phyloP scores from a whole-genome alignment of 805 yeast genomes.

The Metschnikowia sp. region DNA sequence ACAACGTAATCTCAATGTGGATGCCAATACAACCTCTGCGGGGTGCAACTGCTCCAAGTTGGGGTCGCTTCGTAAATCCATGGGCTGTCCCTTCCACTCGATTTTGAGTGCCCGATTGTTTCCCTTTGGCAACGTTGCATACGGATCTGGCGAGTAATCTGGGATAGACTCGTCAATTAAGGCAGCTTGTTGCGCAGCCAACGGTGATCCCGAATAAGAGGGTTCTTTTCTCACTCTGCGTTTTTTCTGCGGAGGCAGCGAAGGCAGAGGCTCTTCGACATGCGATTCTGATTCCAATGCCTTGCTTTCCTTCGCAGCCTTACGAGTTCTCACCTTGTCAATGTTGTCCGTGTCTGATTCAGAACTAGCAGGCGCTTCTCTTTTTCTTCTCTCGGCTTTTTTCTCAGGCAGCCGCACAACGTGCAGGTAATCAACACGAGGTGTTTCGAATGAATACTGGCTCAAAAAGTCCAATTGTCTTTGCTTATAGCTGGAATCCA shows the following conservation, averaged over 20 bases:
- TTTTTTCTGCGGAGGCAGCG: conserved; percentile 37
- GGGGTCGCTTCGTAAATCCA: conserved; percentile 83
- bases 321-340: conserved; percentile 60
- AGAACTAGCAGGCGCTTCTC: conserved; percentile 19
- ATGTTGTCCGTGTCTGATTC: conserved; percentile 34
- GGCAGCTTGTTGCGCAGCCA: conserved; percentile 44
- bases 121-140: conserved; percentile 55
- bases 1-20: conserved; percentile 84
- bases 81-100: conserved; percentile 98
- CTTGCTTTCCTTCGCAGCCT: conserved; percentile 41
- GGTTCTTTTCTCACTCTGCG: conserved; percentile 35
- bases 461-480: conserved; percentile 51
- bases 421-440: conserved; percentile 7
- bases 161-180: conserved; percentile 68
- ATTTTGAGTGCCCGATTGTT: conserved; percentile 73
- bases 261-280: conserved; percentile 20
- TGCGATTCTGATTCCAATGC: conserved; percentile 5
- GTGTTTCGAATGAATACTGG: conserved; percentile 37
- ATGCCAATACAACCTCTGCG: conserved; percentile 83
- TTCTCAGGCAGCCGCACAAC: conserved; percentile 8
- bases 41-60: conserved; percentile 75
- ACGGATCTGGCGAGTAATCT: conserved; percentile 74
- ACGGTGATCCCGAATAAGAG: conserved; percentile 30
- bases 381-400: conserved; percentile 20
- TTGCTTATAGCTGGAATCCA: conserved; percentile 44